A percentile compares a stretch with the other conserved stretches of the same genome.
Conservation (phyloP, 306 rosid genomes). For the Abrus pulchellus region DNA sequence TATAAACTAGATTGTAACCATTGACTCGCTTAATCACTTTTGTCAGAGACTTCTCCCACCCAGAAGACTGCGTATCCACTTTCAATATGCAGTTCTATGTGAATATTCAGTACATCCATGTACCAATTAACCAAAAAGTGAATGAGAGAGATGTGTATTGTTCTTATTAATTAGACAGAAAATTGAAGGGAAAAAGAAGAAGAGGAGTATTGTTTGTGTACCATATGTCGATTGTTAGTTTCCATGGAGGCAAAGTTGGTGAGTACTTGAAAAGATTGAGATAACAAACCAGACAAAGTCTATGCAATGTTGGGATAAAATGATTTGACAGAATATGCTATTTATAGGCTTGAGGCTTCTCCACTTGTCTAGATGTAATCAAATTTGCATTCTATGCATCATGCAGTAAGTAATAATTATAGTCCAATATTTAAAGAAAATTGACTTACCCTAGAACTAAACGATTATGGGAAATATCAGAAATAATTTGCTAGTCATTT, state of each 20-base stretch:
- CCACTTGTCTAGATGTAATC: background rate
- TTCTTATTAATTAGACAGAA: too few relatives aligned
- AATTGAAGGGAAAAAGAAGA: too few relatives aligned
- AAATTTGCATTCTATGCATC: too few relatives aligned
- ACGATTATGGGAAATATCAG: too few relatives aligned
- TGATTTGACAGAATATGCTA: background rate
- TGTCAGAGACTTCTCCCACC: constrained; percentile 42
- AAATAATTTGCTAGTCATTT: too few relatives aligned
- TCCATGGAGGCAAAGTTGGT: constrained; percentile 22
- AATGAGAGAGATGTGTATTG: too few relatives aligned
- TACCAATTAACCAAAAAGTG: too few relatives aligned
- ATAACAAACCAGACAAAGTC: background rate
- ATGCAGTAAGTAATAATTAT: too few relatives aligned
- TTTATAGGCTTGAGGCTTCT: background rate
- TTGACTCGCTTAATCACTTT: constrained; percentile 42
- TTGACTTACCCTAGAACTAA: too few relatives aligned
- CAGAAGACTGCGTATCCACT: constrained; percentile 40
- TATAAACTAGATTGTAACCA: constrained; percentile 24
- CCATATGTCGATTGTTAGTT: constrained; percentile 18
- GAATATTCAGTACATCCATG: too few relatives aligned
- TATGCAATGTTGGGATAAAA: background rate
- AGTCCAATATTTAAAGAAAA: too few relatives aligned
- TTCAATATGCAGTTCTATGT: constrained; percentile 26
- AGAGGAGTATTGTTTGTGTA: background rate
- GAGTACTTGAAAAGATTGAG: background rate